Evolutionary conservation across 805 yeast species (phyloP).

Genomic region (Jamesozyma lodderae): DNA sequence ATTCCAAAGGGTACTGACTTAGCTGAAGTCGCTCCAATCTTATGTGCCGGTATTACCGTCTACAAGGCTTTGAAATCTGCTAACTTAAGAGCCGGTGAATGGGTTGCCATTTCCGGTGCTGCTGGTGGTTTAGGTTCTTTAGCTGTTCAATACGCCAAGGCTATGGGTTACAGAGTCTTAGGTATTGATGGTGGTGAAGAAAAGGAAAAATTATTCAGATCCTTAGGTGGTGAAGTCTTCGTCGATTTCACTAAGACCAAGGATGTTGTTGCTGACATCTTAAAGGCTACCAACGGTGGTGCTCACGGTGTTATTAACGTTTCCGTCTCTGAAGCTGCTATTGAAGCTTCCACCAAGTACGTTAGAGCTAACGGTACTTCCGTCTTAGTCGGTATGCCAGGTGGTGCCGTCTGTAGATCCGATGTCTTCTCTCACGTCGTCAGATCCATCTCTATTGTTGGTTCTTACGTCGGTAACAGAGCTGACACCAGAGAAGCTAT

Average conservation of each 20-base stretch:
- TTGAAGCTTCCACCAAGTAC: constrained; percentile 41
- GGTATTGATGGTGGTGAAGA: constrained; percentile 72
- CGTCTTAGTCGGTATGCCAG: constrained; percentile 53
- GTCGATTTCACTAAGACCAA: constrained; percentile 46
- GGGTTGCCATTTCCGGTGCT: constrained; percentile 71
- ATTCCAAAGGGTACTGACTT: constrained; percentile 48
- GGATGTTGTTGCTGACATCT: constrained; percentile 40
- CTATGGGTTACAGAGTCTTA: constrained; percentile 63
- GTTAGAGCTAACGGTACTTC: constrained; percentile 54
- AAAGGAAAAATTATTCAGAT: constrained; percentile 44
- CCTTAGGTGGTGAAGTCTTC: constrained; percentile 55
- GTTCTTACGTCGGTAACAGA: constrained; percentile 45
- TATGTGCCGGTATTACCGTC: constrained; percentile 62
- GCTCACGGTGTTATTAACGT: constrained; percentile 64
- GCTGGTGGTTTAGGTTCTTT: constrained; percentile 75
- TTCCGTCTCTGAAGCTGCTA: constrained; percentile 47
- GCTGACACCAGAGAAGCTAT: constrained; percentile 55
- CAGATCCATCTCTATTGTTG: constrained; percentile 39
- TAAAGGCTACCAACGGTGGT: constrained; percentile 49
- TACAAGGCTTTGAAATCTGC: constrained; percentile 62
- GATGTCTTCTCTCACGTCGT: constrained; percentile 43
- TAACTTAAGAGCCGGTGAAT: constrained; percentile 51
- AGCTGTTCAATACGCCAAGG: constrained; percentile 67
- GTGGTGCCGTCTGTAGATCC: constrained; percentile 39
- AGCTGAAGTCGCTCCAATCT: constrained; percentile 50